Base-by-base conservation (phyloP, 108 stramenopile genomes). In the Cyclotella cryptica region DNA sequence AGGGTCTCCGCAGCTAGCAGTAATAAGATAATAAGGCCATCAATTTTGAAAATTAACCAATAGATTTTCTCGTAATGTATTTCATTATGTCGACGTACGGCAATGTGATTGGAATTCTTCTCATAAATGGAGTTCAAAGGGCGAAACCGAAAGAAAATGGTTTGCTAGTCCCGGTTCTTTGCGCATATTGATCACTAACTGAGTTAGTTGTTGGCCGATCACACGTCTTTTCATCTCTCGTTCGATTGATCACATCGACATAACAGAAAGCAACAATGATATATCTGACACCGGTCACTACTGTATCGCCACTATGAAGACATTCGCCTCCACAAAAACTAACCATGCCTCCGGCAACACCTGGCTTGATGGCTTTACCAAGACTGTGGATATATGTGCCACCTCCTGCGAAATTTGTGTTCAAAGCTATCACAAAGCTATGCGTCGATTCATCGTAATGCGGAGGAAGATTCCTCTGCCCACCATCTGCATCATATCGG, bases 381-480 rank as follows among this genome's bases (percentile, higher is more conserved):
- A 83, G 62, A 21, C 69, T 81, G 59, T 86, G 82, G 42, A 97
- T 80, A 51, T 88, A 97, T 6, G 96, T 93, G 8, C 96, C 97
- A 40, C 97, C 97, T 13, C 97, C 96, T 47, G 83, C 80, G 75
- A 86, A 96, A 39, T 89, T 80, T 35, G 83, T 87, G 72, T 96
- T 98, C 54, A 98, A 72, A 30, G 96, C 89, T 28, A 98, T 62
- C n/a, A 96, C 93, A 46, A 95, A 89, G 71, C 92, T 93, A 66
- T 94, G 91, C 5, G 93, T 90, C 3, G 92, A 94, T 77, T 98
- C 95, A 69, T 98, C 97, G 42, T 73, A 75, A 66, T 98, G 97
- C n/a, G 94, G 72, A 11, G 97, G 96, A 53, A 98, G 74, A 60
- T 81, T 77, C 55, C 85, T 75, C 72, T 91, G 95, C 27, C 63